These are phyloP conservation scores for Solanum pinnatisectum DNA, from an alignment of 257 asterid species.

Conservation along the genomic window DNA sequence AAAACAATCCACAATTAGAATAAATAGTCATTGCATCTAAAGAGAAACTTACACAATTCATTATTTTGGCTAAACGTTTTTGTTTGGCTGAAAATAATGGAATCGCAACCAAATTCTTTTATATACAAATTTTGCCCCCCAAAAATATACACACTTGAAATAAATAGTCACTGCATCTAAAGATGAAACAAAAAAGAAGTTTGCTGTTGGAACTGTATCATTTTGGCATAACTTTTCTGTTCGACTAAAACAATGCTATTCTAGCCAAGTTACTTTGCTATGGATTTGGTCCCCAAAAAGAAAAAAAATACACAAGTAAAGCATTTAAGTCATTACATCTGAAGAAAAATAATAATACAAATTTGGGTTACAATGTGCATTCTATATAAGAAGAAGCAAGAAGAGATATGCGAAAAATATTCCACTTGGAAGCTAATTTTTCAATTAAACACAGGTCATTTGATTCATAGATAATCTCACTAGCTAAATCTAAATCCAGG, in stretches of 20 bases:
- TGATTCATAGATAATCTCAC: background rate
- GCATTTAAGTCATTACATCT: background rate
- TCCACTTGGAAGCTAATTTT: background rate
- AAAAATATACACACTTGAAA: background rate
- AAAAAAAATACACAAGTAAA: background rate
- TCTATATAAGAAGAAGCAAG: background rate
- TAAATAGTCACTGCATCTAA: background rate
- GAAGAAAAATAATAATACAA: background rate
- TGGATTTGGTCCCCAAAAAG: background rate
- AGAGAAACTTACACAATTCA: background rate
- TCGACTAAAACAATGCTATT: background rate
- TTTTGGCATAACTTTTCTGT: background rate
- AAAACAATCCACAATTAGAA: no score
- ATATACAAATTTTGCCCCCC: background rate
- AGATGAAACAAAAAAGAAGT: background rate
- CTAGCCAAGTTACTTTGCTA: background rate
- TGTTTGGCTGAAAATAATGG: background rate
- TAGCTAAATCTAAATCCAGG: background rate
- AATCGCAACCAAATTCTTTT: background rate
- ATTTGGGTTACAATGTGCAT: background rate
- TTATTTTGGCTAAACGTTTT: background rate
- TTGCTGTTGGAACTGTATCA: background rate
- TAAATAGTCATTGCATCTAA: no score
- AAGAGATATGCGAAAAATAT: background rate
- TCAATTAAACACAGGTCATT: background rate